A percentile compares a stretch with the other conserved stretches of the same genome.
These are phyloP conservation scores for Aspergillus thermomutatus DNA, from an alignment of 2,329 filamentous ascomycete species.

Conservation along the genomic window DNA sequence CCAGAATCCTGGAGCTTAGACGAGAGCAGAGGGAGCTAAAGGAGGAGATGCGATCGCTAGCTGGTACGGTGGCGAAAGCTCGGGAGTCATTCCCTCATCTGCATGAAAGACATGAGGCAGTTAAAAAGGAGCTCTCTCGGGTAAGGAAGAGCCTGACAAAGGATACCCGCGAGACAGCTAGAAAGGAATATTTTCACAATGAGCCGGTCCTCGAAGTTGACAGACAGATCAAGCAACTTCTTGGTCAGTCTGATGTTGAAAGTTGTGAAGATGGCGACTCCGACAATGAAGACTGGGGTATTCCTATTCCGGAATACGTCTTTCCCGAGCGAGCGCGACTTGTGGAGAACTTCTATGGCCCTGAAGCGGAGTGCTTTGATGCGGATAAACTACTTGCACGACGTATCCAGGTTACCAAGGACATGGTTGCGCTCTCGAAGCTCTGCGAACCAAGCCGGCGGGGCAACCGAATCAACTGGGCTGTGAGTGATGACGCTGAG, in stretches of 20 bases:
- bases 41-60: constrained; percentile 24
- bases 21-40: constrained; percentile 25
- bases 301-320: constrained; percentile 19
- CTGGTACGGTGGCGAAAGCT: constrained; percentile 19
- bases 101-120: constrained; percentile 18
- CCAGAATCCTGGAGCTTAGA: constrained; percentile 19
- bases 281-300: constrained; percentile 71
- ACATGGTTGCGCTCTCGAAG: constrained; percentile 23
- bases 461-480: constrained; percentile 23
- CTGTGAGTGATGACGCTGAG: constrained; percentile 9
- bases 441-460: constrained; percentile 22
- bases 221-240: constrained; percentile 24
- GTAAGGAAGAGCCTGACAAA: constrained; percentile 19
- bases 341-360: constrained; percentile 25
- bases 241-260: constrained; percentile 43
- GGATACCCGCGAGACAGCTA: constrained; percentile 16
- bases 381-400: constrained; percentile 24
- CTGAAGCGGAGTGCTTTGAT: constrained; percentile 21
- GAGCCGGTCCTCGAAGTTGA: constrained; percentile 22
- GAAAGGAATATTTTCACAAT: constrained; percentile 26
- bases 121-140: constrained; percentile 18
- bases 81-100: constrained; percentile 16
- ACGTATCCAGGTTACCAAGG: constrained; percentile 26
- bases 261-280: constrained; percentile 71
- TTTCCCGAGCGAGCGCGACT: constrained; percentile 23